A percentile compares a stretch with the other conserved stretches of the same genome.
Evolutionary conservation across 1,284 basidiomycete genomes (phyloP).

Genomic region (Cryptococcus sp.): DNA sequence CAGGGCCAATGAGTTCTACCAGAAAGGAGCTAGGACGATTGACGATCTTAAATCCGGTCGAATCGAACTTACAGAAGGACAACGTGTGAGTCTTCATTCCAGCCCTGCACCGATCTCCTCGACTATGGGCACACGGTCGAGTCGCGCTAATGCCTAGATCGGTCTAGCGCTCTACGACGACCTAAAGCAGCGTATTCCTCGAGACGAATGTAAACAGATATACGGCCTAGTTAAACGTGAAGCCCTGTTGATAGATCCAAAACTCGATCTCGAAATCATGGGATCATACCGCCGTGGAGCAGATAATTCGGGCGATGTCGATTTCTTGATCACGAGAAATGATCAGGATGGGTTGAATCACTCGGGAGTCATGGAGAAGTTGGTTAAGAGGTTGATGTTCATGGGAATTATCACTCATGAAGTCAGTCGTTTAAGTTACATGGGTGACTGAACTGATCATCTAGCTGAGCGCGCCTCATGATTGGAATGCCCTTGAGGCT

Average conservation of each 20-base stretch:
- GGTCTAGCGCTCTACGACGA: conserved; percentile 73
- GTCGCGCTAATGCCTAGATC: conserved; percentile 45
- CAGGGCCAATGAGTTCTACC: conserved; percentile 68
- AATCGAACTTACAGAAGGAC: conserved; percentile 60
- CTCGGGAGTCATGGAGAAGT: conserved; percentile 53
- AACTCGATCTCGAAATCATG: conserved; percentile 77
- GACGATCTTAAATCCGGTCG: conserved; percentile 63
- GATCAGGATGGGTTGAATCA: conserved; percentile 68
- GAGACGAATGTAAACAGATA: conserved; percentile 68
- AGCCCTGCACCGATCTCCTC: not conserved
- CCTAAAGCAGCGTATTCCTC: conserved; percentile 69
- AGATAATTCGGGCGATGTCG: conserved; percentile 78
- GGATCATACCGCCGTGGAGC: conserved; percentile 81
- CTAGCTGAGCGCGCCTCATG: conserved; percentile 54
- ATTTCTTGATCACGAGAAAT: conserved; percentile 76
- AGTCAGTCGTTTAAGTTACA: conserved; percentile 44
- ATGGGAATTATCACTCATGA: conserved; percentile 68
- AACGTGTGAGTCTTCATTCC: conserved; percentile 49
- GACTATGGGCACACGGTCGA: not conserved
- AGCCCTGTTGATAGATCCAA: conserved; percentile 65
- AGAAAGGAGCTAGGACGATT: conserved; percentile 69
- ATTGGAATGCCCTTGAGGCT: conserved; percentile 63
- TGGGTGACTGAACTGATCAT: not conserved
- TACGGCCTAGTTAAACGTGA: conserved; percentile 66
- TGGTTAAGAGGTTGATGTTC: conserved; percentile 59